Evolutionary conservation across 805 yeast genomes (phyloP).

Genomic region (Lachancea lanzarotensis): DNA sequence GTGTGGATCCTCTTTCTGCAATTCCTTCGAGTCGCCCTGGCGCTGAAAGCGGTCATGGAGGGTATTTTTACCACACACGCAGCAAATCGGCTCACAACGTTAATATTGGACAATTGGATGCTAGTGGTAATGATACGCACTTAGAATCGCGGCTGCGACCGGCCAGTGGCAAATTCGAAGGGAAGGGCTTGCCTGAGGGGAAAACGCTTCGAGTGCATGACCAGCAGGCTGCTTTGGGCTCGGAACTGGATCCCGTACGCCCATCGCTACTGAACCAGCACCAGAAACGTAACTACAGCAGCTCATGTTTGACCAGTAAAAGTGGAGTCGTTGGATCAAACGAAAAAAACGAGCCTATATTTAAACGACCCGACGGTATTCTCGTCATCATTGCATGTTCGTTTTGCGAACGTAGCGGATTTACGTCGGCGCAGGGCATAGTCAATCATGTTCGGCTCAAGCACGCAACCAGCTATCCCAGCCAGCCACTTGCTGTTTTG

Average conservation of each 20-base stretch:
- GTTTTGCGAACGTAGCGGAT: constrained; percentile 59
- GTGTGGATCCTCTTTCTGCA: neutral
- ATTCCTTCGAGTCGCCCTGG: too few species aligned
- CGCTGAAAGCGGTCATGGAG: constrained; percentile 4
- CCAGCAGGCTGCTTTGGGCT: constrained; percentile 3
- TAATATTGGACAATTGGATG: neutral
- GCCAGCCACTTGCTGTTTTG: constrained; percentile 70
- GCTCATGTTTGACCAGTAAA: constrained; percentile 37
- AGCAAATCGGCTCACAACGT: constrained; percentile 28
- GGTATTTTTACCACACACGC: constrained; percentile 27
- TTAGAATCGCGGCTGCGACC: constrained; percentile 11
- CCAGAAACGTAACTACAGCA: constrained; percentile 30
- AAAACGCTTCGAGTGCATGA: constrained; percentile 10
- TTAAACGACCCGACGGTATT: constrained; percentile 63
- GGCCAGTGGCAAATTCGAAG: constrained; percentile 18
- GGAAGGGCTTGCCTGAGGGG: constrained; percentile 15
- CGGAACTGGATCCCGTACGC: constrained; percentile 14
- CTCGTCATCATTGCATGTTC: constrained; percentile 63
- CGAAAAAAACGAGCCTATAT: constrained; percentile 44
- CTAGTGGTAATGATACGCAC: neutral
- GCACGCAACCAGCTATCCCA: constrained; percentile 61
- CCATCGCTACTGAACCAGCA: constrained; percentile 25
- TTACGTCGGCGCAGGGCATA: constrained; percentile 75
- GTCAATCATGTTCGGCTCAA: constrained; percentile 71
- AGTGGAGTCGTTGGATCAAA: constrained; percentile 43